Percentiles rank a stretch among this genome's conserved stretches.
Conservation (phyloP, 176 grass and related monocot genomes). For the Eragrostis nindensis region DNA sequence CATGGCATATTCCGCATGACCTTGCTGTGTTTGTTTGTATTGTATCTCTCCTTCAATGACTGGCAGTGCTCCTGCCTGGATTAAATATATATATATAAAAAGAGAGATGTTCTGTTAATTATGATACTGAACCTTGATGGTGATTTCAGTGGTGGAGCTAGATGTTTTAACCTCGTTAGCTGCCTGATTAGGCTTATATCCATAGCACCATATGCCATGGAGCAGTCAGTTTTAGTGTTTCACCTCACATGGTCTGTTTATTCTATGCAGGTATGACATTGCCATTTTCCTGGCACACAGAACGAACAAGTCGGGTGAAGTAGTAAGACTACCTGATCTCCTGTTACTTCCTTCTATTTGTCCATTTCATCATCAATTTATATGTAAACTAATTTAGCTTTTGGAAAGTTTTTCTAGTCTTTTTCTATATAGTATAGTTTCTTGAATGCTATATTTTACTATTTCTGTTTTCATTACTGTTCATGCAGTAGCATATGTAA, state of each 20-base stretch:
- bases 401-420: slow-evolving; percentile 16
- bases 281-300: slow-evolving; percentile 71
- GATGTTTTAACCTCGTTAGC: slow-evolving; percentile 29
- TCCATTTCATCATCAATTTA: slow-evolving; percentile 8
- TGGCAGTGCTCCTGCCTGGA: background rate
- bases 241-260: slow-evolving; percentile 35
- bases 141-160: background rate
- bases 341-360: background rate
- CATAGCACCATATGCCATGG: background rate
- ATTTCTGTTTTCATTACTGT: background rate
- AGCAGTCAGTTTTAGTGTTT: background rate
- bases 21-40: background rate
- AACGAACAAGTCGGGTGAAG: slow-evolving; percentile 63
- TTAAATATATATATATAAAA: background rate
- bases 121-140: background rate
- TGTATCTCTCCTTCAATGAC: background rate
- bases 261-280: slow-evolving; percentile 83
- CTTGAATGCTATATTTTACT: background rate
- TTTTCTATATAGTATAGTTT: slow-evolving; percentile 23
- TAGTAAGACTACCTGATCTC: slow-evolving; percentile 54
- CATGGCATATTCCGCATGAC: background rate
- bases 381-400: slow-evolving; percentile 22
- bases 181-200: background rate
- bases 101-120: background rate
- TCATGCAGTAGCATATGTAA: background rate